These are phyloP conservation scores for Magnusiomyces fungicola DNA, from an alignment of 1,139 yeast genomes.

Conservation along the genomic window DNA sequence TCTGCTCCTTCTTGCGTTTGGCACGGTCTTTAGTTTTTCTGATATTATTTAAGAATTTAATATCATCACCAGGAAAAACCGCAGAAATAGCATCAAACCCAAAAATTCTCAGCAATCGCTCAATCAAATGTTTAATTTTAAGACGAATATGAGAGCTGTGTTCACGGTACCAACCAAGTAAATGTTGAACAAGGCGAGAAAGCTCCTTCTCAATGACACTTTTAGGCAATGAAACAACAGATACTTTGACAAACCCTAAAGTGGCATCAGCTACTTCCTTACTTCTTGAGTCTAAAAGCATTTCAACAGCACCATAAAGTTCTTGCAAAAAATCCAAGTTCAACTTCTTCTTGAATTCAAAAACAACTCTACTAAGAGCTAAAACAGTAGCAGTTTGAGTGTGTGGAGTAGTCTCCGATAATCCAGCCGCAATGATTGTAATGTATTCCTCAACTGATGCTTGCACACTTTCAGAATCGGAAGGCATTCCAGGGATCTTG, in stretches of 20 bases:
- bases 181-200: constrained; percentile 55
- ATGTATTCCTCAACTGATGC: constrained; percentile 77
- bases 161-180: constrained; percentile 91
- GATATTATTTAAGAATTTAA: constrained; percentile 73
- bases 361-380: constrained; percentile 77
- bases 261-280: constrained; percentile 93
- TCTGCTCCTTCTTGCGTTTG: constrained; percentile 51
- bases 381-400: constrained; percentile 96
- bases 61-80: constrained; percentile 84
- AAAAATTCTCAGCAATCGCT: constrained; percentile 81
- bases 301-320: constrained; percentile 78
- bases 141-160: constrained; percentile 92
- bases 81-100: constrained; percentile 75
- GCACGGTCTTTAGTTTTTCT: constrained; percentile 80
- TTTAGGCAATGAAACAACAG: constrained; percentile 76
- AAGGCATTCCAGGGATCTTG: constrained; percentile 57
- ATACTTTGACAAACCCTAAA: constrained; percentile 89
- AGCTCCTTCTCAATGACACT: constrained; percentile 66
- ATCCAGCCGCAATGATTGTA: constrained; percentile 93
- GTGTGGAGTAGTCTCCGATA: constrained; percentile 88
- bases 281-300: constrained; percentile 82
- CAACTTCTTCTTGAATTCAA: constrained; percentile 67
- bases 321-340: constrained; percentile 57
- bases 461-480: constrained; percentile 48
- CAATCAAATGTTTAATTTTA: constrained; percentile 86